Percentiles rank a stretch among this genome's conserved stretches.
These are phyloP conservation scores for Friedmanniomyces simplex DNA, from an alignment of 495 filamentous ascomycete genomes.

Conservation along the genomic window DNA sequence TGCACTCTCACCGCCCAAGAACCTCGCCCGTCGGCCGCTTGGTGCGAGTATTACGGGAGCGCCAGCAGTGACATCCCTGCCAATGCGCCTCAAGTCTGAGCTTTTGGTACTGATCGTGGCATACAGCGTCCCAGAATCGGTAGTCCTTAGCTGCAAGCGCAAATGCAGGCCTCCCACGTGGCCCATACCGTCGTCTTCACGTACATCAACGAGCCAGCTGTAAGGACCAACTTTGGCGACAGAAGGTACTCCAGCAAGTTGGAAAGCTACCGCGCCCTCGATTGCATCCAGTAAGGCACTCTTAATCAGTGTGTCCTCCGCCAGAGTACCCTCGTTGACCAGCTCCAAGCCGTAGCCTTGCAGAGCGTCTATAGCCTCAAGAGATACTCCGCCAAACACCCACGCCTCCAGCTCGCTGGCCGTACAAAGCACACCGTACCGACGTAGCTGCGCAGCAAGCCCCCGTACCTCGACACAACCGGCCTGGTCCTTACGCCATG, in stretches of 20 bases:
- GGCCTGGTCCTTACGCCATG: background rate
- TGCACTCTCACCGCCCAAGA: background rate
- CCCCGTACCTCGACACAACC: background rate
- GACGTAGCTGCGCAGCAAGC: background rate
- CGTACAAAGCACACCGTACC: conserved; percentile 1
- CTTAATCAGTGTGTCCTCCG: background rate
- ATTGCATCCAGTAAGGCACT: conserved; percentile 11
- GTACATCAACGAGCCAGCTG: background rate
- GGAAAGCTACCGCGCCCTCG: conserved; percentile 1
- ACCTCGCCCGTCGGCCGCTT: background rate
- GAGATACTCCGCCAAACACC: background rate
- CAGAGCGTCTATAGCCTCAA: background rate
- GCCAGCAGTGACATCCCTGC: background rate
- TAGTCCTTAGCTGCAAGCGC: background rate
- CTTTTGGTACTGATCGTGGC: background rate
- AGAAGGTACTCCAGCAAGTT: background rate
- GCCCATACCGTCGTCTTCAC: background rate
- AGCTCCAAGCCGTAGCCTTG: background rate
- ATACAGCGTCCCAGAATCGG: background rate
- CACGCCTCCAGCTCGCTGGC: background rate
- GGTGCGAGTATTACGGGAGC: background rate
- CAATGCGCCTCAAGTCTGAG: background rate
- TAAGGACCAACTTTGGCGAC: conserved; percentile 1
- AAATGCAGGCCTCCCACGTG: background rate
- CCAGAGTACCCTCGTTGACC: background rate